Base-by-base conservation (phyloP, 768 basidiomycete species). In the Hydnum rufescens region DNA sequence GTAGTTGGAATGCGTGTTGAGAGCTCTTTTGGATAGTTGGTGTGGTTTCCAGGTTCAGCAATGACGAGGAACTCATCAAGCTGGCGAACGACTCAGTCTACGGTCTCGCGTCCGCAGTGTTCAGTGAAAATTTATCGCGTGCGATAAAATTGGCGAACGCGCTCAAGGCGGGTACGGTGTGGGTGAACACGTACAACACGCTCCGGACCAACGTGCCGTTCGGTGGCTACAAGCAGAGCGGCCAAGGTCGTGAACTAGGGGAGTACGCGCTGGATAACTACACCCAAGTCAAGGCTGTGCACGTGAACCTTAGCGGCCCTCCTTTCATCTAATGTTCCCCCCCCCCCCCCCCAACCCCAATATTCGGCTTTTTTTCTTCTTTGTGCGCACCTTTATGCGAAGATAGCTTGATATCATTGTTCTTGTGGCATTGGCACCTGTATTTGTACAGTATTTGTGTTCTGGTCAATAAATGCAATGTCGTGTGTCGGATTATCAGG, bases 121-220 rank as follows among this genome's bases (percentile, higher is more conserved):
- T 89, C 71, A 78, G 82, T 32, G 70, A 76, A 32, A 60, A 71
- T 61, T 36, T 68, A 65, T 2, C 59, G 67, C 53, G 54, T 57
- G 28, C 28, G 51, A 60, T 43, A 57, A 60, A 53, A 28, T 61
- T 66, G 26, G 64, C 69, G 28, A 58, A 61, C 43, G 55, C 58
- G 51, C 59, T 72, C 36, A 62, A 70, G 51, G 65, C 67, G n/a
- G 69, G 69, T 42, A 67, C 67, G 25, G 62, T 61, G 43, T 61
- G 59, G 49, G 51, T 57, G 54, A 36, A 29, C 42, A 84, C 79
- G 80, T 87, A 39, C 92, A 88, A 88, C 74, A 89, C 55, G 93
- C 93, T 65, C 80, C 86, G 61, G 89, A 88, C 67, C 82, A 81
- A 61, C 42, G 80, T 89, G 46, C 92, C 93, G 2, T 96, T 96